Evolutionary conservation across 1,284 basidiomycete genomes (phyloP), one percentile per base, ranked within the genome.

Genomic region (Apiotrichum veenhuisii): DNA sequence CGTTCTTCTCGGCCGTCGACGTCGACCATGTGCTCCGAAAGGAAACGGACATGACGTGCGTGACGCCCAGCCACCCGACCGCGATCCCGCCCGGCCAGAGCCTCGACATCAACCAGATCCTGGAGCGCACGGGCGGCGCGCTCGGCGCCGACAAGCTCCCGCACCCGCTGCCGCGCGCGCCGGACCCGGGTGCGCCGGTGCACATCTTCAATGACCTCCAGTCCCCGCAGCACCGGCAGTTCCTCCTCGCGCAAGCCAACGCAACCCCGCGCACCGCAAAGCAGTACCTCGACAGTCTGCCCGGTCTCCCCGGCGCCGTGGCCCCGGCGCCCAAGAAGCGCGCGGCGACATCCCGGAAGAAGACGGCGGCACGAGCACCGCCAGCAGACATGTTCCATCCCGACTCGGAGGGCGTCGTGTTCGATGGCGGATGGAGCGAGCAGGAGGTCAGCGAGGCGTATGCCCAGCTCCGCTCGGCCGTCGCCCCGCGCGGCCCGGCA

Each of bases 1-100:
- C 93, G 0, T 98, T 97, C 80, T 98, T 99, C 79, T 96, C 93
- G 1, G 90, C 91, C 0, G 94, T 98, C 40, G 96, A 98, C 70
- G 81, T 98, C 27, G 96, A 99, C 75, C 81, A 83, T 43, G 88
- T 97, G 2, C 80, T 98, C 49, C 83, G 95, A 30, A 99, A 99
- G 76, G 96, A 98, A 77, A 92, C 94, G 26, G 89, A 95, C 73
- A 92, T 98, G 86, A 81, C 89, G 0, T 98, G 95, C 67, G 84
- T 93, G 26, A 99, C 95, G 10, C 96, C 95, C 0, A 94, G 89
- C 12, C 92, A 98, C 64, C 88, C 90, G 3, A 74, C 73, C 20
- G 83, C 88, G 0, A 91, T 98, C 51, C 83, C 88, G 0, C 82
- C 89, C 0, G 96, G 95, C 22, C 88, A 96, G 76, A 88, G 86